These are phyloP conservation scores for Ilex aquifolium DNA, from an alignment of 257 asterid species.

Conservation along the genomic window DNA sequence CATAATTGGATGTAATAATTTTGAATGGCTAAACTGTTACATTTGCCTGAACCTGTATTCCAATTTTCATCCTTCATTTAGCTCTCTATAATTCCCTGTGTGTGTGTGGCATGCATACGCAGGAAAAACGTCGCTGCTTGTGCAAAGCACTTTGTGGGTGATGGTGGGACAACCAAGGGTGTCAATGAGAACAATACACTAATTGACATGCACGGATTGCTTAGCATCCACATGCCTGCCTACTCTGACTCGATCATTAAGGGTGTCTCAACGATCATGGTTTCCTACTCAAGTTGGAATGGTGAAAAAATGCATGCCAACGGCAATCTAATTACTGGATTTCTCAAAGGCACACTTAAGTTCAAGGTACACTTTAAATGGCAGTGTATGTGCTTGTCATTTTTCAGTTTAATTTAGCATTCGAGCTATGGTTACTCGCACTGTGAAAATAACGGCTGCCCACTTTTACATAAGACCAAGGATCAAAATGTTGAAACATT, in stretches of 20 bases:
- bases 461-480: too few relatives aligned
- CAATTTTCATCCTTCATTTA: too few relatives aligned
- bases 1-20: too few relatives aligned
- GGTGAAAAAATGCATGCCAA: constrained; percentile 80
- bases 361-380: not conserved
- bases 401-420: too few relatives aligned
- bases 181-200: constrained; percentile 64
- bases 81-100: too few relatives aligned
- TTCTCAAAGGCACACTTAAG: constrained; percentile 66
- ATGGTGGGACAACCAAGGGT: constrained; percentile 84
- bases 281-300: constrained; percentile 91
- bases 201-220: constrained; percentile 59
- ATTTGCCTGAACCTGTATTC: too few relatives aligned
- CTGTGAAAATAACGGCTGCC: too few relatives aligned
- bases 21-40: too few relatives aligned
- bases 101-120: not conserved
- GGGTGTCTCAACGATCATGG: constrained; percentile 81
- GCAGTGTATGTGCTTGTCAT: too few relatives aligned
- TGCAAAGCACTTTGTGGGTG: constrained; percentile 93
- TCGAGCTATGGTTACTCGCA: too few relatives aligned
- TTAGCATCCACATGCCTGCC: constrained; percentile 80
- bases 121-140: constrained; percentile 94
- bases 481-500: too few relatives aligned
- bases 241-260: constrained; percentile 56
- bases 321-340: constrained; percentile 65